Conservation (phyloP, 2,329 filamentous ascomycete species). For the Huntiella omanensis region DNA sequence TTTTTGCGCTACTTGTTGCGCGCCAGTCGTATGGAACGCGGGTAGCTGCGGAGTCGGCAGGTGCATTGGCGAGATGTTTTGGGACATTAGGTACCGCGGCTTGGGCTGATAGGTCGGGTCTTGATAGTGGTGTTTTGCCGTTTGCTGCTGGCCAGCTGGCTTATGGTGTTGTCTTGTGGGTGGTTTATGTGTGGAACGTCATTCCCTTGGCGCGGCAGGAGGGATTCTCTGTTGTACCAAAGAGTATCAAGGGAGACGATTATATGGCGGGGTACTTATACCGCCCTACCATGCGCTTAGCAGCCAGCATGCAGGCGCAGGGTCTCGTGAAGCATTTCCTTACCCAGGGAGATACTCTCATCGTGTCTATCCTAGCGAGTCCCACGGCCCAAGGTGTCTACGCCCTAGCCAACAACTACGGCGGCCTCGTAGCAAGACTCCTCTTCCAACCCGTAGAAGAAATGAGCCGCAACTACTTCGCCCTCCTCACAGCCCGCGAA, state of each 20-base stretch:
- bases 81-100: constrained; percentile 54
- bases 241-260: constrained; percentile 9
- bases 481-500: constrained; percentile 44
- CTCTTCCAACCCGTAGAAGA: constrained; percentile 93
- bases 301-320: constrained; percentile 70
- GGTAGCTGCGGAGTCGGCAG: constrained; percentile 64
- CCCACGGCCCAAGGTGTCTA: constrained; percentile 77
- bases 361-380: constrained; percentile 61
- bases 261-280: constrained; percentile 48
- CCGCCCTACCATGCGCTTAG: constrained; percentile 48
- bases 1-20: constrained; percentile 74
- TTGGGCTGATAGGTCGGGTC: constrained; percentile 32
- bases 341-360: constrained; percentile 82
- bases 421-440: constrained; percentile 69
- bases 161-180: constrained; percentile 51
- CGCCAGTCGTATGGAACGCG: constrained; percentile 62
- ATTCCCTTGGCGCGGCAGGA: constrained; percentile 32
- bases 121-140: constrained; percentile 57
- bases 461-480: constrained; percentile 76
- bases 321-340: constrained; percentile 81
- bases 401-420: constrained; percentile 85
- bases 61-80: constrained; percentile 59
- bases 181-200: constrained; percentile 51
- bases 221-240: constrained; percentile 50
- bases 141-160: constrained; percentile 75